Conservation (phyloP, 2,329 filamentous ascomycete species). For the Lasiodiplodia theobromae region DNA sequence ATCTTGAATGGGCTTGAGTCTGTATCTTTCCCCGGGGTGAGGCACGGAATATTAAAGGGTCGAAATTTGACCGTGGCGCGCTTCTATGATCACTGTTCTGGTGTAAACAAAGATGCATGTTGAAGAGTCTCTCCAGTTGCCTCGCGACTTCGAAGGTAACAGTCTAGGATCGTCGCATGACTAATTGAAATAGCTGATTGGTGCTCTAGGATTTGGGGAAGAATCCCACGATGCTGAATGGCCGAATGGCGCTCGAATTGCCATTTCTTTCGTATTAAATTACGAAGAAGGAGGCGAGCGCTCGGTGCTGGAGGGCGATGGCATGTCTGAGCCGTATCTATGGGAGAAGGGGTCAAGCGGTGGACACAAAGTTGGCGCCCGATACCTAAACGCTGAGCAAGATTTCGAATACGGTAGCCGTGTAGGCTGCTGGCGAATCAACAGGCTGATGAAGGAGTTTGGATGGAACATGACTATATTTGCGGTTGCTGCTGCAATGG, state of each 20-base stretch:
- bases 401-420: conserved; percentile 49
- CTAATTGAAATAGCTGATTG: conserved; percentile 7
- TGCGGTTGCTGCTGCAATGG: conserved; percentile 50
- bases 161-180: background rate
- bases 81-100: background rate
- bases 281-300: conserved; percentile 38
- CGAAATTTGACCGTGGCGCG: background rate
- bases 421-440: conserved; percentile 49
- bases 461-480: conserved; percentile 54
- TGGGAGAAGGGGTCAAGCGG: conserved; percentile 45
- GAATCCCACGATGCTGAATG: conserved; percentile 43
- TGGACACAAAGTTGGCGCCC: conserved; percentile 37
- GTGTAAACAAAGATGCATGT: conserved; percentile 34
- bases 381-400: conserved; percentile 41
- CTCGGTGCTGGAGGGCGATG: conserved; percentile 33
- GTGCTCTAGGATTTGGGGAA: conserved; percentile 35
- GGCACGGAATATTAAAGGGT: background rate
- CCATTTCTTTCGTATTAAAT: conserved; percentile 39
- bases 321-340: conserved; percentile 42
- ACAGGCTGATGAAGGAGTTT: conserved; percentile 52
- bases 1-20: background rate
- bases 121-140: conserved; percentile 46
- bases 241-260: conserved; percentile 43
- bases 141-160: conserved; percentile 47
- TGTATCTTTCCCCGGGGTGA: background rate